Evolutionary conservation across 2,329 filamentous ascomycete species (phyloP).

Genomic region (Botrytis fragariae): DNA sequence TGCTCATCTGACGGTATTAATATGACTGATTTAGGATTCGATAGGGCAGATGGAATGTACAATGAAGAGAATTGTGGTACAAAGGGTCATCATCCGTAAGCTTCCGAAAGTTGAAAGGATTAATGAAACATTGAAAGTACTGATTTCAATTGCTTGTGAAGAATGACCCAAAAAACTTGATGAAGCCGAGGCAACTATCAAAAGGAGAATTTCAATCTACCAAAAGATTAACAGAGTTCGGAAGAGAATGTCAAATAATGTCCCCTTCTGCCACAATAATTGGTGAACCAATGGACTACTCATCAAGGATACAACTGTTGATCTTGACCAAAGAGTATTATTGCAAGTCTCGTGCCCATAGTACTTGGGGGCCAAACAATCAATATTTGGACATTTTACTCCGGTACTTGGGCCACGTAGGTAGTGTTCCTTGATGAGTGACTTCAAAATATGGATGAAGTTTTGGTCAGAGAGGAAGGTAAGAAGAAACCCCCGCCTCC

Average conservation of each 20-base stretch:
- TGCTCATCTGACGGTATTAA: slow-evolving; percentile 12
- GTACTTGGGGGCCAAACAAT: not conserved
- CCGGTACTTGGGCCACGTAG: slow-evolving; percentile 3
- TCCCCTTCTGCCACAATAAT: not conserved
- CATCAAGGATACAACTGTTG: not conserved
- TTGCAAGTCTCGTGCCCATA: not conserved
- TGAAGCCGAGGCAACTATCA: not conserved
- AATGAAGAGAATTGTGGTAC: not conserved
- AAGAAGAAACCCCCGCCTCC: not conserved
- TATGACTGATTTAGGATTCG: slow-evolving; percentile 9
- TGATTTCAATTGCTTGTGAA: not conserved
- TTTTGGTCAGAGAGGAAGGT: not conserved
- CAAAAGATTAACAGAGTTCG: not conserved
- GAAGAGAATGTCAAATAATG: not conserved
- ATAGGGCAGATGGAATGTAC: slow-evolving; percentile 1
- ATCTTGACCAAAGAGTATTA: not conserved
- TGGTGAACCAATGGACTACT: not conserved
- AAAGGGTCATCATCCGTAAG: not conserved
- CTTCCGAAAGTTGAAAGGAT: not conserved
- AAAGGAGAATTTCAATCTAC: not conserved
- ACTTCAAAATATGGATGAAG: not conserved
- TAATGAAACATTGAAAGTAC: not conserved
- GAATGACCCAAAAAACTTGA: not conserved
- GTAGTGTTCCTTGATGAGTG: not conserved
- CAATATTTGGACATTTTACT: not conserved